These are phyloP conservation scores for Fomitopsis schrenkii DNA, from an alignment of 1,284 basidiomycete species.

Conservation along the genomic window DNA sequence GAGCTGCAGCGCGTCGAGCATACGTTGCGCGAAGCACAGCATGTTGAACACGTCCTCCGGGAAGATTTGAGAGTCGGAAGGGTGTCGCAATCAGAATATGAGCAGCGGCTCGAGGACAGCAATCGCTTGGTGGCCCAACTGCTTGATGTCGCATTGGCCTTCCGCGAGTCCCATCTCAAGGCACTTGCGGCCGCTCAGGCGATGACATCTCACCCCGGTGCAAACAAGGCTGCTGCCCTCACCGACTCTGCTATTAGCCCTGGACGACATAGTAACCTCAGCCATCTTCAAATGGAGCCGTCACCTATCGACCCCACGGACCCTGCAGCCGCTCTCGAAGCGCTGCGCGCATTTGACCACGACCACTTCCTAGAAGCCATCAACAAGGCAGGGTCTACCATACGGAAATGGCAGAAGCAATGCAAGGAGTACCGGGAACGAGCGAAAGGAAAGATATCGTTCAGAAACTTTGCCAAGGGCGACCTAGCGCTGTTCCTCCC, in stretches of 20 bases:
- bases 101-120: conserved; percentile 58
- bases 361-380: conserved; percentile 82
- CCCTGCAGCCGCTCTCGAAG: conserved; percentile 61
- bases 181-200: conserved; percentile 59
- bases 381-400: conserved; percentile 75
- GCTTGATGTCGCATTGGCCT: conserved; percentile 69
- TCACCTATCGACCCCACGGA: conserved; percentile 72
- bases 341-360: conserved; percentile 73
- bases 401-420: conserved; percentile 95
- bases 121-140: conserved; percentile 66
- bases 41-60: conserved; percentile 57
- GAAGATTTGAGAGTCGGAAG: conserved; percentile 59
- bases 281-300: conserved; percentile 54
- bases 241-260: conserved; percentile 45
- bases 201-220: conserved; percentile 54
- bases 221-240: conserved; percentile 12
- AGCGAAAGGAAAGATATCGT: conserved; percentile 90
- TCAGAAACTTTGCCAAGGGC: conserved; percentile 88
- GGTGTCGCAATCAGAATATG: conserved; percentile 61
- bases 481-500: conserved; percentile 95
- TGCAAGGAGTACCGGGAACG: conserved; percentile 92
- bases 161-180: conserved; percentile 69
- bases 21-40: conserved; percentile 58
- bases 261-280: conserved; percentile 46
- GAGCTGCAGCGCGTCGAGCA: conserved; percentile 68